Base-by-base conservation (phyloP, 331 rosid genomes). In the Malus hybrid region DNA sequence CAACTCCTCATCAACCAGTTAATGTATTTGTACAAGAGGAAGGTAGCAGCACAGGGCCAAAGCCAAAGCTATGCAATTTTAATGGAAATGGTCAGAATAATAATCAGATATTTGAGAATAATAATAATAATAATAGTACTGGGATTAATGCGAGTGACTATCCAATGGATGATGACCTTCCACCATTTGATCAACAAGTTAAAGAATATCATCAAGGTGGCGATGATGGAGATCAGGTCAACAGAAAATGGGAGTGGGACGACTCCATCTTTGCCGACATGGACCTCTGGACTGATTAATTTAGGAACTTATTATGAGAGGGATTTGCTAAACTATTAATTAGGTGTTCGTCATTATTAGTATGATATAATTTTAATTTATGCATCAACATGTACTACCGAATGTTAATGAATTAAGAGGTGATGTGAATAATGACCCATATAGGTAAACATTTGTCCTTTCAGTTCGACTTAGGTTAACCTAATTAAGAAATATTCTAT, bases 221-320 rank as follows among this genome's bases (percentile, higher is more conserved):
- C 22, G 36, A 59, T 13, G 19, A 12, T 34, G 56, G 60, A 22
- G 67, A 72, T 27, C 72, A 77, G 12, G 79, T 82, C 19, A 48
- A 56, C 59, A 76, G 67, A 52, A 82, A 79, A 65, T 83, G 83
- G 88, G 83, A 82, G 64, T 87, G 90, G 94, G 87, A 86, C 81
- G 87, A 87, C 73, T 84, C 84, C 36, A 69, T 82, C 73, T 75
- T 85, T 19, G 92, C 24, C 11, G 27, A 85, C 54, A 72, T 82
- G 79, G 46, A 87, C 62, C 42, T 84, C 46, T 87, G 86, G 86
- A 80, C 80, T 70, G 82, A 76, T 39, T 79, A 79, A 80, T 80
- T 22, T 32, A 33, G 1, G 48, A n/a, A 6, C 22, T 5, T 18
- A 27, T 71, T 73, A 46, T 44, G 54, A 72, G 34, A 32, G 67